phyloP scores from a whole-genome alignment of 2,329 filamentous ascomycete genomes.

The Aplosporella prunicola region DNA sequence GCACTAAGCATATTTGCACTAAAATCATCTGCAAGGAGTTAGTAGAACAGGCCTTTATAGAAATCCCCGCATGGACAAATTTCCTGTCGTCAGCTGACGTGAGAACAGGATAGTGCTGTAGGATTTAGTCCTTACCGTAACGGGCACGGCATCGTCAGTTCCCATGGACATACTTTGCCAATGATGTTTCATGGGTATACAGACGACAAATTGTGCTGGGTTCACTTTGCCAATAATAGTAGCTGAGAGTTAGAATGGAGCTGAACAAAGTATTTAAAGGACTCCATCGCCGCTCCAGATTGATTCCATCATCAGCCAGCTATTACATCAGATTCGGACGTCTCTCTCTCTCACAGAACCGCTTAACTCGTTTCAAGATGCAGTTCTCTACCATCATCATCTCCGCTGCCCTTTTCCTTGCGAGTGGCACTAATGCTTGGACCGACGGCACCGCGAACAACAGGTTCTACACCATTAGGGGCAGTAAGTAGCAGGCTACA shows the following conservation, averaged over 20 bases:
- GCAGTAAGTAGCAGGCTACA: not conserved
- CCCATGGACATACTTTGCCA: not conserved
- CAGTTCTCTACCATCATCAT: slow-evolving; percentile 1
- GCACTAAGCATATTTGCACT: too few species aligned
- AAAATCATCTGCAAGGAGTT: too few species aligned
- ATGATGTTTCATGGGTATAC: not conserved
- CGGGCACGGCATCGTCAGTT: too few species aligned
- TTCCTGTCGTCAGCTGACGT: too few species aligned
- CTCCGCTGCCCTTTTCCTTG: slow-evolving; percentile 1
- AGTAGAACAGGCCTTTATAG: too few species aligned
- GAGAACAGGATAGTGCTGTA: too few species aligned
- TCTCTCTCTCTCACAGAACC: not conserved
- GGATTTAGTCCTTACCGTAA: too few species aligned
- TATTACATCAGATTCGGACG: not conserved
- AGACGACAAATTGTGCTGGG: not conserved
- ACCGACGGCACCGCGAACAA: not conserved
- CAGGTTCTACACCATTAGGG: not conserved
- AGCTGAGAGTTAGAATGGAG: not conserved
- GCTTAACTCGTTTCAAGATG: not conserved
- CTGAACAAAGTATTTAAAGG: not conserved
- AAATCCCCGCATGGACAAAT: too few species aligned
- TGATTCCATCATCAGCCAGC: not conserved
- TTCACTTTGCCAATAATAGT: too few species aligned
- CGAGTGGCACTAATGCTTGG: not conserved
- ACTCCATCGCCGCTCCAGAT: not conserved